Conservation (phyloP, 2,329 filamentous ascomycete species). For the Aspergillus pseudoglaucus region DNA sequence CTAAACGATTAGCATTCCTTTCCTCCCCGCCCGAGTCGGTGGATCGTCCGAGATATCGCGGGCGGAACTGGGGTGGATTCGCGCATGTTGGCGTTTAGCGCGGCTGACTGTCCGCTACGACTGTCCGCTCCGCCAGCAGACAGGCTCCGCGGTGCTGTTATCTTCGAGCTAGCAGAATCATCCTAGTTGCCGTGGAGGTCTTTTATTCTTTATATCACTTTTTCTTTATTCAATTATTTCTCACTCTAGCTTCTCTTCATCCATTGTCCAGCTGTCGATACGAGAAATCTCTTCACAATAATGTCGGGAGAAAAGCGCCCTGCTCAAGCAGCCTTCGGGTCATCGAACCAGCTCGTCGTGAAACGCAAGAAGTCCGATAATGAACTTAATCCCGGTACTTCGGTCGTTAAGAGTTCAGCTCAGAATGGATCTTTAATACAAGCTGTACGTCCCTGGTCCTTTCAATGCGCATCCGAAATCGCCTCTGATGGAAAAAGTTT, state of each 20-base stretch:
- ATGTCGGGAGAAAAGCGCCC: conserved; percentile 93
- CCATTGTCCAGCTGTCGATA: background rate
- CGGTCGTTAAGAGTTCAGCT: conserved; percentile 50
- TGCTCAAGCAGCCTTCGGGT: conserved; percentile 74
- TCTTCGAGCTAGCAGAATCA: background rate
- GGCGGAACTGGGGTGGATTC: conserved; percentile 8
- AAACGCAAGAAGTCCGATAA: conserved; percentile 77
- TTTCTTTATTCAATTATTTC: background rate
- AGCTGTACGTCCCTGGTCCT: conserved; percentile 47
- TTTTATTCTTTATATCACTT: background rate
- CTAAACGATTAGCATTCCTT: conserved; percentile 9
- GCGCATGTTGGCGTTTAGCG: conserved; percentile 18
- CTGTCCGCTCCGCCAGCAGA: background rate
- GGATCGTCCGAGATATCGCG: conserved; percentile 6
- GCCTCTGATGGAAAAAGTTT: background rate
- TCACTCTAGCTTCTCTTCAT: too few relatives aligned
- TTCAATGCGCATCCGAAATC: background rate
- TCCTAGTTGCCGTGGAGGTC: background rate
- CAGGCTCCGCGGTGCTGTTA: conserved; percentile 1
- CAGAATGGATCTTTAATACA: conserved; percentile 60
- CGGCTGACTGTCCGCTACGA: conserved; percentile 10
- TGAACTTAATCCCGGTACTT: conserved; percentile 49
- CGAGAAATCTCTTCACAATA: conserved; percentile 11
- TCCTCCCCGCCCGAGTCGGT: conserved; percentile 14
- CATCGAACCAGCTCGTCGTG: conserved; percentile 67